Percentiles rank a stretch among this genome's conserved stretches.
Evolutionary conservation across 257 asterid genomes (phyloP).

Genomic region (Cordia subcordata): DNA sequence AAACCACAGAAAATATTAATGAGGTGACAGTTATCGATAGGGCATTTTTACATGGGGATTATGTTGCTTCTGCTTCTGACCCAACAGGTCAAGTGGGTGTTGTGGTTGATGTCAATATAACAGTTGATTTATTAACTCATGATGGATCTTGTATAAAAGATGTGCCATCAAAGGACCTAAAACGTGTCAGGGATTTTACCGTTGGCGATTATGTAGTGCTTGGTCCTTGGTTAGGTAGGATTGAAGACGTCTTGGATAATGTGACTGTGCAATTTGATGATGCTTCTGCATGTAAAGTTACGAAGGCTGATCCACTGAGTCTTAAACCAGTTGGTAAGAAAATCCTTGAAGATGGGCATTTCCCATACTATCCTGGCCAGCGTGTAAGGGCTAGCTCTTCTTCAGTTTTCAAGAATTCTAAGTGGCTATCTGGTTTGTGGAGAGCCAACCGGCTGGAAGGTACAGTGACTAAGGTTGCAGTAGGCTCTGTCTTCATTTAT

Average conservation of each 20-base stretch:
- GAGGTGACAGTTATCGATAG: conserved; percentile 74
- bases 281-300: conserved; percentile 89
- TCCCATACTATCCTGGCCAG: conserved; percentile 97
- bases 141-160: conserved; percentile 57
- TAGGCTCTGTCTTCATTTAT: conserved; percentile 81
- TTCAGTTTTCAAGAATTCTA: conserved; percentile 86
- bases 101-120: conserved; percentile 74
- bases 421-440: conserved; percentile 96
- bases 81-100: conserved; percentile 93
- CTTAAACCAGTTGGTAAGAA: conserved; percentile 78
- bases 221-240: conserved; percentile 99
- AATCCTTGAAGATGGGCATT: conserved; percentile 80
- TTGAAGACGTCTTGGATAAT: conserved; percentile 87
- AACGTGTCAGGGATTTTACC: conserved; percentile 75
- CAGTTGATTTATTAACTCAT: conserved; percentile 57
- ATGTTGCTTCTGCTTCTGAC: conserved; percentile 83
- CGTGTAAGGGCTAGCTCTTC: conserved; percentile 90
- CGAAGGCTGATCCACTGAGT: conserved; percentile 81
- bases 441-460: conserved; percentile 87
- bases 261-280: conserved; percentile 92
- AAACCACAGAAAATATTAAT: conserved; percentile 48
- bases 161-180: conserved; percentile 57
- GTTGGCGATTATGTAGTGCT: conserved; percentile 89
- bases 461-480: conserved; percentile 86
- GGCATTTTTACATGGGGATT: conserved; percentile 93